A percentile compares a stretch with the other conserved stretches of the same genome.
These are phyloP conservation scores for Symbiodinium natans DNA, from an alignment of 73 alveolate genomes.

Conservation along the genomic window DNA sequence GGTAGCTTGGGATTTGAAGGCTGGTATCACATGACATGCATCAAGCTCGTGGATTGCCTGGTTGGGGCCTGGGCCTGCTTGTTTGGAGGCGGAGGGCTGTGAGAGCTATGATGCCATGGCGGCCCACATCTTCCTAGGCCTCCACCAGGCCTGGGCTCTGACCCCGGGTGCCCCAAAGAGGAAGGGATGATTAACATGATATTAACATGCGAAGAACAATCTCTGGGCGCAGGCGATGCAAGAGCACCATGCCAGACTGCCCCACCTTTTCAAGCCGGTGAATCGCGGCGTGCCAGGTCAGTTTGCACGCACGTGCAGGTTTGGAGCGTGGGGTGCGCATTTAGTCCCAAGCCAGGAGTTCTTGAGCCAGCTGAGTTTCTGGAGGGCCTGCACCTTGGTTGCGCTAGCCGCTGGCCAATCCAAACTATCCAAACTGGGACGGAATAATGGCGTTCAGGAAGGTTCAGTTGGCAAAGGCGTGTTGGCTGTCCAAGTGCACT, in stretches of 20 bases:
- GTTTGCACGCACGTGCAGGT: neutral
- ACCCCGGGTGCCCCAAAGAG: too few relatives aligned
- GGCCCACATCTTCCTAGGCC: constrained; percentile 53
- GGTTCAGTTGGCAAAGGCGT: neutral
- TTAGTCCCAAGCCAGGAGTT: neutral
- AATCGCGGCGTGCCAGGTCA: constrained; percentile 73
- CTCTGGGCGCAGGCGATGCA: constrained; percentile 20
- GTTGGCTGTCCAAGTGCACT: neutral
- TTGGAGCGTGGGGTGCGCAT: neutral
- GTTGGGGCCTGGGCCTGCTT: too few relatives aligned
- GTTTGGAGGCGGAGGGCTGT: too few relatives aligned
- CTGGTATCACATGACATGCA: too few relatives aligned
- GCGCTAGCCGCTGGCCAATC: neutral
- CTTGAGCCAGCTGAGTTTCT: constrained; percentile 67
- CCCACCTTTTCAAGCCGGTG: constrained; percentile 61
- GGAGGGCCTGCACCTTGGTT: constrained; percentile 45
- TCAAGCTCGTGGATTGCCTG: too few relatives aligned
- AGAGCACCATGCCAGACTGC: constrained; percentile 35
- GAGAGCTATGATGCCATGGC: constrained; percentile 29
- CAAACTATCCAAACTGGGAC: neutral
- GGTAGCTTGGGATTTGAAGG: neutral
- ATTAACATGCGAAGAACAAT: neutral
- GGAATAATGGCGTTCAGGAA: neutral
- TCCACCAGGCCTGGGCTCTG: neutral
- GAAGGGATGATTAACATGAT: too few relatives aligned